phyloP scores from a whole-genome alignment of 2,329 filamentous ascomycete genomes.

The Pezicula rhizophila region DNA sequence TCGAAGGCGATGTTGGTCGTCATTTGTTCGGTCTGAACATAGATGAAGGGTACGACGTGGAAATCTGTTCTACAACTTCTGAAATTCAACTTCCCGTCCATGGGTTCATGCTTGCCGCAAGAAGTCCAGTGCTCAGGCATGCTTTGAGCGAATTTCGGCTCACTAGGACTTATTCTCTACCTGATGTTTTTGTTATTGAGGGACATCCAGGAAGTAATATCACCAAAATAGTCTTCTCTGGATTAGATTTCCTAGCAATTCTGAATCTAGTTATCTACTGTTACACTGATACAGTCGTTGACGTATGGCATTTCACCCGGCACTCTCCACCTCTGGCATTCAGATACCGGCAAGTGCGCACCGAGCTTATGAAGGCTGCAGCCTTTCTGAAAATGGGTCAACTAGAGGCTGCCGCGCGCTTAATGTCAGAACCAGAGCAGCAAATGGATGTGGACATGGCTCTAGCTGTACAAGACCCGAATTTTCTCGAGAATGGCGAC shows the following conservation, averaged over 20 bases:
- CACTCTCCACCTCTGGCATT: slow-evolving; percentile 55
- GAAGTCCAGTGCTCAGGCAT: slow-evolving; percentile 63
- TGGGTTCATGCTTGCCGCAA: slow-evolving; percentile 69
- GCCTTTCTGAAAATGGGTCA: slow-evolving; percentile 62
- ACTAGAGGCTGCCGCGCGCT: slow-evolving; percentile 70
- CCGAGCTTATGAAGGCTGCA: slow-evolving; percentile 83
- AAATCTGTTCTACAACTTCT: slow-evolving; percentile 55
- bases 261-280: slow-evolving; percentile 74
- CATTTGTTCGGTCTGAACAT: slow-evolving; percentile 39
- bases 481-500: slow-evolving; percentile 76
- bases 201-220: slow-evolving; percentile 37
- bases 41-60: slow-evolving; percentile 29
- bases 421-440: slow-evolving; percentile 61
- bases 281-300: slow-evolving; percentile 74
- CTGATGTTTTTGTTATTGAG: slow-evolving; percentile 56
- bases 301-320: slow-evolving; percentile 78
- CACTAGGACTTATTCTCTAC: slow-evolving; percentile 46
- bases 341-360: slow-evolving; percentile 73
- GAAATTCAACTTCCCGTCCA: slow-evolving; percentile 74
- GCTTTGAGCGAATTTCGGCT: slow-evolving; percentile 53
- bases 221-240: slow-evolving; percentile 57
- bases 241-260: slow-evolving; percentile 70
- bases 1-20: slow-evolving; percentile 55
- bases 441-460: slow-evolving; percentile 66
- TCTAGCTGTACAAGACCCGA: slow-evolving; percentile 58